Evolutionary conservation across 2,329 filamentous ascomycete genomes (phyloP), one percentile per base, ranked within the genome.

Genomic region (Stachybotrys chlorohalonatus): DNA sequence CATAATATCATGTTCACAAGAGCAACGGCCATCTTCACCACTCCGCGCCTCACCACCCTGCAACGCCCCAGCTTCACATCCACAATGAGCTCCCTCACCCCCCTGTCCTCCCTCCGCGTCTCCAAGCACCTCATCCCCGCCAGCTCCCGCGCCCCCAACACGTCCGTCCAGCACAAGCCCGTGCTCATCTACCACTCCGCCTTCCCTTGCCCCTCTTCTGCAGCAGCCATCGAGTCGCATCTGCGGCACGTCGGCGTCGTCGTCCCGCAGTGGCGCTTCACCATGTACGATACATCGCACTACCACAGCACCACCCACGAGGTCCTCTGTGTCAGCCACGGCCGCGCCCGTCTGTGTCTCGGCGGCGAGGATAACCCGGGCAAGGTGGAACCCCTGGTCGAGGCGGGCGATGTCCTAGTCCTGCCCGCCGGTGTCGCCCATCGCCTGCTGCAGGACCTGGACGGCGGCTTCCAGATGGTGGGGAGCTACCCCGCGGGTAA

Each of bases 261-360:
- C 3, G 64, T 62, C 1, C 84, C 86, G 0, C 81, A 85, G 63
- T 88, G 85, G 85, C 75, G 81, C 31, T 87, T 84, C 68, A 83
- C 82, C 15, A 89, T 89, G 84, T 89, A 85, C 66, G 68, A 66
- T 42, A 79, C 76, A 6, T 82, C 78, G 1, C 85, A 89, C 68
- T 89, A 85, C 66, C 85, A 89, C 69, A 82, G 75, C 61, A 87
- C 78, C 0, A 78, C 81, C 0, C 85, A 89, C 64, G 84, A 89
- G 69, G 78, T 88, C 3, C 76, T 90, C 2, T 80, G 76, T 59
- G 75, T 89, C 51, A 75, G 77, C 47, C 68, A 68, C 2, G 84
- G 86, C 0, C 74, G 70, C 30, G 85, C 86, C 0, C 74, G 69
- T 42, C 71, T 89, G 1, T 86, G 83, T 57, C 88, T 89, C 58